phyloP scores from a whole-genome alignment of 768 basidiomycete species.

The Calocybe cyanea region DNA sequence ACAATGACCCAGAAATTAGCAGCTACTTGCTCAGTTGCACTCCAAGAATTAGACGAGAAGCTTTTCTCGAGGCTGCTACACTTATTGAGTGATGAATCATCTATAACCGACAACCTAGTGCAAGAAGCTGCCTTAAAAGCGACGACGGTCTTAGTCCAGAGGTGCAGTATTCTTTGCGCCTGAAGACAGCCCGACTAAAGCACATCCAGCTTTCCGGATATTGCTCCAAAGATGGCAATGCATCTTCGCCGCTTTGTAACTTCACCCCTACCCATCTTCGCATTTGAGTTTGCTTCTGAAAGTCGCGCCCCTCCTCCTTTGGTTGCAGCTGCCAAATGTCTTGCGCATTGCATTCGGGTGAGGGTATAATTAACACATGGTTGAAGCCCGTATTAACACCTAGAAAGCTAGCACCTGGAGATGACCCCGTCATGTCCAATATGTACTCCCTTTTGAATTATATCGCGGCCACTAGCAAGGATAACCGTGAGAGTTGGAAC shows the following conservation, averaged over 20 bases:
- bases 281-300: constrained; percentile 76
- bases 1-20: constrained; percentile 68
- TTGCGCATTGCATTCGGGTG: constrained; percentile 87
- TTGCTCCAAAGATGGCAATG: constrained; percentile 67
- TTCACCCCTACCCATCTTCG: constrained; percentile 83
- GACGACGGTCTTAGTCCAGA: constrained; percentile 78
- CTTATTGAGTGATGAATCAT: constrained; percentile 76
- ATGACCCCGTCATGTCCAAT: constrained; percentile 89
- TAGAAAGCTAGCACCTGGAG: constrained; percentile 72
- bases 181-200: neutral
- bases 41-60: constrained; percentile 62
- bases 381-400: constrained; percentile 3
- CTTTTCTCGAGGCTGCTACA: constrained; percentile 67
- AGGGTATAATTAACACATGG: constrained; percentile 11
- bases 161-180: constrained; percentile 35
- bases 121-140: constrained; percentile 90
- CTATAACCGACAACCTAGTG: constrained; percentile 77
- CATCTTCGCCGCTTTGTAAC: constrained; percentile 88
- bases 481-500: constrained; percentile 51
- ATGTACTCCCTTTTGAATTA: constrained; percentile 96
- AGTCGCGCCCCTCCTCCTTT: constrained; percentile 74
- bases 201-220: constrained; percentile 66
- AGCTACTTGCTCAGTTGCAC: constrained; percentile 73
- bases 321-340: constrained; percentile 82
- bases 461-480: constrained; percentile 81